Base-by-base conservation (phyloP, 306 rosid species). In the Phaseolus lunatus region DNA sequence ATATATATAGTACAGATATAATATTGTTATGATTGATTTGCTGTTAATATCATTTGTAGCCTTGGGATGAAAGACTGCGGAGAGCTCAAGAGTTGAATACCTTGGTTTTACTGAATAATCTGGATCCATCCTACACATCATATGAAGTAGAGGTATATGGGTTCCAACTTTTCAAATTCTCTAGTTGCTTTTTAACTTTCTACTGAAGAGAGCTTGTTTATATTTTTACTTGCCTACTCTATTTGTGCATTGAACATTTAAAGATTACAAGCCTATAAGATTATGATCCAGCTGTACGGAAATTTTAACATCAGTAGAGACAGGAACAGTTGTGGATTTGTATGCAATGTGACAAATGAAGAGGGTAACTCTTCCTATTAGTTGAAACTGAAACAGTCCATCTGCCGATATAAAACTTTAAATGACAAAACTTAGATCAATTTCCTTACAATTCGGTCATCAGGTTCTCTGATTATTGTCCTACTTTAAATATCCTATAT, bases 71-170 rank as follows among this genome's bases (percentile, higher is more conserved):
- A 9, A 85, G 81, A 76, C 83, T 90, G 39, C 82, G 12, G 73
- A 68, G 0, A 53, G 96, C 93, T 73, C 84, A 87, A 78, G 79
- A 82, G 33, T 53, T 6, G n/a, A 78, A 66, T 58, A 67, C 87
- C 47, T 73, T 90, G 72, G 87, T 88, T 68, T 79, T 88, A 67
- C 81, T 90, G 53, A 76, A 75, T 73, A 87, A 90, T 82, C 76
- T 90, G 67, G 96, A 90, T 79, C 90, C 90, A 22, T 84, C 90
- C 70, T 82, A 50, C 75, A 23, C 91, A 9, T 85, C 96, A 50
- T 18, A 23, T 54, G 90, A 85, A 67, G 84, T 88, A 31, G 91
- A 90, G 93, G 93, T 90, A 83, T 24, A 11, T 33, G 27, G 18
- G 10, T 43, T 52, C 29, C 75, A 68, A 9, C 18, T 53, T 53